phyloP scores from a whole-genome alignment of 164 flowering plant genomes.

The Santalum album region DNA sequence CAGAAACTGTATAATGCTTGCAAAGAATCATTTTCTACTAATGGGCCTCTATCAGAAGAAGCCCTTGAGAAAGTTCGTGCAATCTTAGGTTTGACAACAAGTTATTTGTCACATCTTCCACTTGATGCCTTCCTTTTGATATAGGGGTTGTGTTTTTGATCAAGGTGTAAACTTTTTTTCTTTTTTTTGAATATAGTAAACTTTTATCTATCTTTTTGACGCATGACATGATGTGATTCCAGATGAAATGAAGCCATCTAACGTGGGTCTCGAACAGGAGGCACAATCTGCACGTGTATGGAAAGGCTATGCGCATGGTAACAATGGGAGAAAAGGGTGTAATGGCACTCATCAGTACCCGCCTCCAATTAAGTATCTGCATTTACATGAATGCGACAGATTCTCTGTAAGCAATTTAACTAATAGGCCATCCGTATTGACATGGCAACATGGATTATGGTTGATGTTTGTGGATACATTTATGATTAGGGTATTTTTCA shows the following conservation, averaged over 20 bases:
- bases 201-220: not conserved
- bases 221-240: conserved; percentile 16
- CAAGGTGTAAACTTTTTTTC: too few species aligned
- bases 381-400: conserved; percentile 73
- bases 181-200: not conserved
- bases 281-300: conserved; percentile 62
- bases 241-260: conserved; percentile 84
- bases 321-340: conserved; percentile 13
- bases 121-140: too few species aligned
- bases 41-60: conserved; percentile 45
- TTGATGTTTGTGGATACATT: too few species aligned
- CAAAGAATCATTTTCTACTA: conserved; percentile 32
- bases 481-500: too few species aligned
- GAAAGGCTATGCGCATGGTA: conserved; percentile 33
- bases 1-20: conserved; percentile 43
- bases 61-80: conserved; percentile 39
- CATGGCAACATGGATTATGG: too few species aligned
- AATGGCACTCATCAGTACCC: conserved; percentile 55
- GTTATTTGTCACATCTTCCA: not conserved
- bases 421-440: too few species aligned
- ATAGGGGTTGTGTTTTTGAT: too few species aligned
- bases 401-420: conserved; percentile 70
- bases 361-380: conserved; percentile 80
- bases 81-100: conserved; percentile 18
- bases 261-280: conserved; percentile 93